These are phyloP conservation scores for Endotrypanum monterogeii DNA, from an alignment of 208 protist species.

Conservation along the genomic window DNA sequence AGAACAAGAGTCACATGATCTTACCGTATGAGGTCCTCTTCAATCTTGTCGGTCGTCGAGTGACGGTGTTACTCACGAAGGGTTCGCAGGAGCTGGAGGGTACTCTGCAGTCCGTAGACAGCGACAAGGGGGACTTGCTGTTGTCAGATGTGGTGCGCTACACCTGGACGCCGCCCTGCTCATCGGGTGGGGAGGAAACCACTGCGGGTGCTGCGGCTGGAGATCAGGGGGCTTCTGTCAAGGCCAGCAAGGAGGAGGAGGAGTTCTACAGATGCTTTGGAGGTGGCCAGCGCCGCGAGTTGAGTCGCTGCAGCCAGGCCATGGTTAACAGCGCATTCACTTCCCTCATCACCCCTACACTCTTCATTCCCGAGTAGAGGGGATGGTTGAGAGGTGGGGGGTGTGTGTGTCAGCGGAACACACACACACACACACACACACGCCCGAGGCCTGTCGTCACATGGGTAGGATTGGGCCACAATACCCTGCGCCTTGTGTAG, in stretches of 20 bases:
- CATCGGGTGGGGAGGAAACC: slow-evolving; percentile 1
- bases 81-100: slow-evolving; percentile 69
- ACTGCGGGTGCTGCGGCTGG: neutral
- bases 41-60: slow-evolving; percentile 66
- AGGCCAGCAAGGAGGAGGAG: slow-evolving; percentile 1
- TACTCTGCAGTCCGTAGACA: slow-evolving; percentile 60
- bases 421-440: neutral
- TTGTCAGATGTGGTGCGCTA: slow-evolving; percentile 75
- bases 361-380: slow-evolving; percentile 33
- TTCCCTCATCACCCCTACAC: slow-evolving; percentile 63
- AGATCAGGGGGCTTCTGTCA: neutral
- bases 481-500: neutral
- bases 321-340: slow-evolving; percentile 81
- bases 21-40: slow-evolving; percentile 76
- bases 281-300: slow-evolving; percentile 42
- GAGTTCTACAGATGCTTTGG: slow-evolving; percentile 23
- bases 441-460: neutral
- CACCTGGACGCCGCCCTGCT: slow-evolving; percentile 24
- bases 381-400: too few species aligned
- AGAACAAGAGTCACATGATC: slow-evolving; percentile 41
- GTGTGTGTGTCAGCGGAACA: neutral
- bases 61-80: slow-evolving; percentile 71
- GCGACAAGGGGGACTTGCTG: slow-evolving; percentile 70
- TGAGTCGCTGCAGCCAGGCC: slow-evolving; percentile 45
- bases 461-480: neutral